Conservation (phyloP, 2,329 filamentous ascomycete species). For the Colletotrichum trifolii region DNA sequence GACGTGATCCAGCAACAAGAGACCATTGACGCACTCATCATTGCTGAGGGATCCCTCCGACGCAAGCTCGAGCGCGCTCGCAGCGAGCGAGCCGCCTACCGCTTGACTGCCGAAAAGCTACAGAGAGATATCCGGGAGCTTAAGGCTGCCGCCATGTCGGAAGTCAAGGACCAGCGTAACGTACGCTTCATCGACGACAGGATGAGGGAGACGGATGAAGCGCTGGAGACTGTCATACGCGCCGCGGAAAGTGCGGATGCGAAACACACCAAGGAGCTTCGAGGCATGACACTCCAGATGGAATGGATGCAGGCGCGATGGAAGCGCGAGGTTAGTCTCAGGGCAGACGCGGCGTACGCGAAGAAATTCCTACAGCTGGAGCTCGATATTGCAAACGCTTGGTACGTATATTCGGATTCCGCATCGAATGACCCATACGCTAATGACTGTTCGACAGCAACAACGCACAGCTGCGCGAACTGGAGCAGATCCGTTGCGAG, state of each 20-base stretch:
- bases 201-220: constrained; percentile 55
- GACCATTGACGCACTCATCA: constrained; percentile 67
- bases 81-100: constrained; percentile 70
- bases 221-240: constrained; percentile 69
- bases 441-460: constrained; percentile 73
- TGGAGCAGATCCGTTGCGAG: constrained; percentile 77
- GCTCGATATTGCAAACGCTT: constrained; percentile 86
- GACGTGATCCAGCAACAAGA: constrained; percentile 77
- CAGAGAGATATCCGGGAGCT: constrained; percentile 62
- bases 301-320: constrained; percentile 88
- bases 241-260: constrained; percentile 72
- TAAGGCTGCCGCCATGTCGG: constrained; percentile 52
- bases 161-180: constrained; percentile 42
- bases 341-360: constrained; percentile 83
- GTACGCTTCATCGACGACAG: constrained; percentile 46
- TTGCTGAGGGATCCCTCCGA: constrained; percentile 69
- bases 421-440: constrained; percentile 31
- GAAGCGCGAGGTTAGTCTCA: constrained; percentile 82
- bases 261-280: constrained; percentile 79
- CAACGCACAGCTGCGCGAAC: constrained; percentile 86
- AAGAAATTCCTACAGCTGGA: constrained; percentile 86
- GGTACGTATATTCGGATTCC: constrained; percentile 72
- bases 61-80: constrained; percentile 77
- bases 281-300: constrained; percentile 88
- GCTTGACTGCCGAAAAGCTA: constrained; percentile 65